Conservation (phyloP, 257 asterid genomes). For the Jacaranda copaia region DNA sequence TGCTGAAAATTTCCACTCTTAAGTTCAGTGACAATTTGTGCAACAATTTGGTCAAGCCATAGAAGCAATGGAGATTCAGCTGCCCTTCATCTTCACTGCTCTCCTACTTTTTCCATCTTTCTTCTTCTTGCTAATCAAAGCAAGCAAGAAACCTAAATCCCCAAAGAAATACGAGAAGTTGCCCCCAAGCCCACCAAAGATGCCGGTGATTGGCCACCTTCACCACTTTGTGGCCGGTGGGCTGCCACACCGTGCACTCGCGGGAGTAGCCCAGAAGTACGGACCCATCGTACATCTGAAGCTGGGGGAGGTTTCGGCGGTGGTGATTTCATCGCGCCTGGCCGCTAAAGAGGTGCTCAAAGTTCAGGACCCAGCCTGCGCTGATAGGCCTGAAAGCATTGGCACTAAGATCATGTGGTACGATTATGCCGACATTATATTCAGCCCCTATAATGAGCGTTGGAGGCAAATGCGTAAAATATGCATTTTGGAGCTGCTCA, state of each 20-base stretch:
- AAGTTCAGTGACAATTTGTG: too few relatives aligned
- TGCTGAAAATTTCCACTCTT: not conserved
- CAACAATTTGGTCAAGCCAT: not conserved
- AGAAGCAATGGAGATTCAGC: not conserved
- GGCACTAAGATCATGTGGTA: slow-evolving; percentile 37
- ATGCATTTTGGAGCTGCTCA: slow-evolving; percentile 45
- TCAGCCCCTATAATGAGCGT: slow-evolving; percentile 48
- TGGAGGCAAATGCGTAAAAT: slow-evolving; percentile 57
- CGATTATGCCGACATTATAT: slow-evolving; percentile 33
- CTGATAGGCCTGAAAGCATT: slow-evolving; percentile 41
- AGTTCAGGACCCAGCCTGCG: slow-evolving; percentile 47
- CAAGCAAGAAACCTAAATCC: not conserved
- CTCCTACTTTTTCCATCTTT: slow-evolving; percentile 22
- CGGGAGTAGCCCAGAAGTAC: slow-evolving; percentile 31
- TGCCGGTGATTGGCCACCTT: slow-evolving; percentile 54
- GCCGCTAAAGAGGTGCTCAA: slow-evolving; percentile 38
- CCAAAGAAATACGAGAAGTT: slow-evolving; percentile 9
- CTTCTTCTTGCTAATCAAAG: slow-evolving; percentile 27
- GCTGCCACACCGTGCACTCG: slow-evolving; percentile 39
- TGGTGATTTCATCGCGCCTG: slow-evolving; percentile 44
- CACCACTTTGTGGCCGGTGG: slow-evolving; percentile 45
- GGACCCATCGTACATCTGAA: slow-evolving; percentile 44
- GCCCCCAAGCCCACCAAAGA: slow-evolving; percentile 48
- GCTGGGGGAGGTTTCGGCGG: slow-evolving; percentile 45
- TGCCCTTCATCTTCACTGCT: slow-evolving; percentile 28